Conservation (phyloP, 345 rosid genomes). For the Leavenworthia alabamica region DNA sequence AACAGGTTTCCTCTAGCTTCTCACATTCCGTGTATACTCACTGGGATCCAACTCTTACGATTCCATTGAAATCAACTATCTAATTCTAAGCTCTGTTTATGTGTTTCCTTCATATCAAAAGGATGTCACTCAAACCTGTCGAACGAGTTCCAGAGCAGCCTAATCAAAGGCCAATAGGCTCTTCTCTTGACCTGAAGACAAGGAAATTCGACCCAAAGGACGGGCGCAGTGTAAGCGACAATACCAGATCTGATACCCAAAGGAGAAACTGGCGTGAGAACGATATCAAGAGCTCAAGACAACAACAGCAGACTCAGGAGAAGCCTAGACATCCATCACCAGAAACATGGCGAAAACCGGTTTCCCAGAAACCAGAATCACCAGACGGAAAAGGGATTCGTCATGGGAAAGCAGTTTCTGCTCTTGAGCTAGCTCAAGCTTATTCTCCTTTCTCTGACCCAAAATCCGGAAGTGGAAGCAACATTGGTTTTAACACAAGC, state of each 20-base stretch:
- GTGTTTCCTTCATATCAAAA: slow-evolving; percentile 14
- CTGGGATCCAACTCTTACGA: background rate
- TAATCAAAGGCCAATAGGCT: slow-evolving; percentile 34
- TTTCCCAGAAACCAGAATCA: slow-evolving; percentile 44
- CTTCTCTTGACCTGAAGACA: slow-evolving; percentile 39
- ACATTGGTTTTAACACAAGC: slow-evolving; percentile 34
- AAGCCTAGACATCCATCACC: slow-evolving; percentile 68
- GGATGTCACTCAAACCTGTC: slow-evolving; percentile 37
- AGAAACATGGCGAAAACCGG: slow-evolving; percentile 72
- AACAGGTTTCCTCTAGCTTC: background rate
- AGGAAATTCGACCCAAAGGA: slow-evolving; percentile 55
- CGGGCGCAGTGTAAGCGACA: slow-evolving; percentile 28
- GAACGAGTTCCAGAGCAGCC: slow-evolving; percentile 45
- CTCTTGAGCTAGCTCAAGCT: slow-evolving; percentile 72
- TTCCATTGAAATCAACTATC: background rate
- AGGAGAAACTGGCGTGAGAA: slow-evolving; percentile 57
- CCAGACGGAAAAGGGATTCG: slow-evolving; percentile 44
- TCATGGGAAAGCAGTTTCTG: slow-evolving; percentile 65
- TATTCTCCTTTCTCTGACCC: slow-evolving; percentile 55
- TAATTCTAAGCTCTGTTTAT: background rate
- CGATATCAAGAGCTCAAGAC: slow-evolving; percentile 38
- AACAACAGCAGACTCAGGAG: slow-evolving; percentile 33
- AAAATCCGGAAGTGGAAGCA: slow-evolving; percentile 36
- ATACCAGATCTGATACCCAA: slow-evolving; percentile 47
- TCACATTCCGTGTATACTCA: background rate